Percentiles rank a stretch among this genome's conserved stretches.
Evolutionary conservation across 2,329 filamentous ascomycete genomes (phyloP).

Genomic region (Cryphonectria parasitica): DNA sequence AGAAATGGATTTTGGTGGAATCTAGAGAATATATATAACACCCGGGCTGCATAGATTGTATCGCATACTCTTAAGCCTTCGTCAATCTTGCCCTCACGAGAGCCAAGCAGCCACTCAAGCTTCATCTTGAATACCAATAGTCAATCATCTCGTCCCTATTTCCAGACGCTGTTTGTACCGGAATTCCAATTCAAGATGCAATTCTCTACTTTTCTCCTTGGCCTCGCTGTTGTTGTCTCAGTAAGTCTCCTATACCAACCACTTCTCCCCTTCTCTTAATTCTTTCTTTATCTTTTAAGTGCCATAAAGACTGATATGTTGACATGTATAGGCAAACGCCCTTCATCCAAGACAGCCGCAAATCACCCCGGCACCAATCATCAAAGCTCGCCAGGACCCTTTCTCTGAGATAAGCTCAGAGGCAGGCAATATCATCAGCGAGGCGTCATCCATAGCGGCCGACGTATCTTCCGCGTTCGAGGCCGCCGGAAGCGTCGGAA

Average conservation of each 20-base stretch:
- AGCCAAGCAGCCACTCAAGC: neutral
- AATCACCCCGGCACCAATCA: neutral
- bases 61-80: neutral
- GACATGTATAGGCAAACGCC: neutral
- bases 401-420: slow-evolving; percentile 4
- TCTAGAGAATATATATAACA: neutral
- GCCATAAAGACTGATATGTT: neutral
- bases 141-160: neutral
- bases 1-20: neutral
- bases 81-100: neutral
- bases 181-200: neutral
- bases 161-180: neutral
- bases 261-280: neutral
- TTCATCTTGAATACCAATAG: neutral
- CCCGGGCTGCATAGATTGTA: neutral
- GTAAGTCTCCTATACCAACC: neutral
- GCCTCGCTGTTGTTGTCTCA: neutral
- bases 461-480: neutral
- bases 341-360: neutral
- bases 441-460: neutral
- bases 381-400: neutral
- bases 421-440: neutral
- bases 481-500: neutral
- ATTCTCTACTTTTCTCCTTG: neutral
- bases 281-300: neutral